Evolutionary conservation across 2,329 filamentous ascomycete genomes (phyloP).

Genomic region (Aureobasidium sp.): DNA sequence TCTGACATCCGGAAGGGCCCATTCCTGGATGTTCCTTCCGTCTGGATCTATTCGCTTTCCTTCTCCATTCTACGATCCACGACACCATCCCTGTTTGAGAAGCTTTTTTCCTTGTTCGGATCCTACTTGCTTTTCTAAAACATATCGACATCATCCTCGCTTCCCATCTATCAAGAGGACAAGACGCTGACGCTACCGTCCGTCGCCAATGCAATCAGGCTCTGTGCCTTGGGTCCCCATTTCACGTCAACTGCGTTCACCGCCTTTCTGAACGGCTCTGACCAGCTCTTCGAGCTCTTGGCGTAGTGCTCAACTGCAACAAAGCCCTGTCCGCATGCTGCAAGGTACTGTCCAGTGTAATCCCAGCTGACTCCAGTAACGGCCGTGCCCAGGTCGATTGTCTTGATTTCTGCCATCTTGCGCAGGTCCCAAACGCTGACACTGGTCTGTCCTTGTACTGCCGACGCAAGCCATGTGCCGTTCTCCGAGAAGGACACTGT

Average conservation of each 20-base stretch:
- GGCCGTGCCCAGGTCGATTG: conserved; percentile 75
- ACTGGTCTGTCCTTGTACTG: conserved; percentile 66
- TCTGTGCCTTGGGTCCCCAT: conserved; percentile 72
- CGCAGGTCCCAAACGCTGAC: conserved; percentile 88
- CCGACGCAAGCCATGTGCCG: conserved; percentile 88
- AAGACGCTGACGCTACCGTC: conserved; percentile 72
- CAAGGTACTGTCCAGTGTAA: conserved; percentile 88
- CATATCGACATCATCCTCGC: neutral
- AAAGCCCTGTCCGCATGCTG: conserved; percentile 70
- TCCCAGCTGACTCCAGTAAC: conserved; percentile 80
- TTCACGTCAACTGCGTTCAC: conserved; percentile 64
- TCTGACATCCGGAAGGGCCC: neutral
- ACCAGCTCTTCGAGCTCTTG: conserved; percentile 84
- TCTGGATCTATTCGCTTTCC: neutral
- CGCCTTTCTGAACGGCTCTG: conserved; percentile 71
- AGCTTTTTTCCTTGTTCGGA: neutral
- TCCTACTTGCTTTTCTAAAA: neutral
- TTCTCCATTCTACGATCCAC: neutral
- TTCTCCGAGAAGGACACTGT: conserved; percentile 88
- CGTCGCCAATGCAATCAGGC: conserved; percentile 64
- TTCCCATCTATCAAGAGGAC: conserved; percentile 31
- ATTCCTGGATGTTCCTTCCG: neutral
- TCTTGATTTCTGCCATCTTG: conserved; percentile 74
- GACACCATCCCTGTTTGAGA: neutral
- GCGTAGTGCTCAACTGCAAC: conserved; percentile 83